phyloP scores from a whole-genome alignment of 148 eudicot genomes.

The Rhododendron ovatum region DNA sequence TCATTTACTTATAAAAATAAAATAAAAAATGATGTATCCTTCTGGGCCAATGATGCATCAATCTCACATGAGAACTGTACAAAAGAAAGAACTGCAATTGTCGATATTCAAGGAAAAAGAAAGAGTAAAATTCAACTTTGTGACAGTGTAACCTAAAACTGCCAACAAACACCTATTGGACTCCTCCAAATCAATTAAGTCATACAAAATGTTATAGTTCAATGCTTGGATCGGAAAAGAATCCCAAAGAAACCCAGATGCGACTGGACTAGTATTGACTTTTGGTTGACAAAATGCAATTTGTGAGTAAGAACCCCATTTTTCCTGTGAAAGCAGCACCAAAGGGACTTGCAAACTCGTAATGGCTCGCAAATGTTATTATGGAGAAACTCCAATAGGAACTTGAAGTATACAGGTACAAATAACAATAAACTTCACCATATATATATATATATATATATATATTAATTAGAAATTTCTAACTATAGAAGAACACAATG shows the following conservation, averaged over 20 bases:
- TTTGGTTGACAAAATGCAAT: background rate
- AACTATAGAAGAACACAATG: background rate
- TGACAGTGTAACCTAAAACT: background rate
- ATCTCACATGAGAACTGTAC: background rate
- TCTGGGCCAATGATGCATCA: background rate
- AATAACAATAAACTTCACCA: background rate
- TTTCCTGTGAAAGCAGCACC: background rate
- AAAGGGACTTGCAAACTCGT: background rate
- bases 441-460: background rate
- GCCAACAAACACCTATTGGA: background rate
- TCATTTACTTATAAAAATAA: too few species aligned
- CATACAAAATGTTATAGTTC: background rate
- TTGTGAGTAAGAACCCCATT: background rate
- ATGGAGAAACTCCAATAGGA: background rate
- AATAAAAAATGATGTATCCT: too few species aligned
- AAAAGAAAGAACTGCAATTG: background rate
- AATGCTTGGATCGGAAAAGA: background rate
- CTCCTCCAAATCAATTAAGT: background rate
- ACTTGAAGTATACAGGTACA: background rate
- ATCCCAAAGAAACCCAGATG: background rate
- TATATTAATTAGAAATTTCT: background rate
- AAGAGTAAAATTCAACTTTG: background rate
- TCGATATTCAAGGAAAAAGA: background rate
- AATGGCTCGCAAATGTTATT: background rate
- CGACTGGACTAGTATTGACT: background rate